Evolutionary conservation across 208 protist species (phyloP).

Genomic region (Borovskyia barvae): DNA sequence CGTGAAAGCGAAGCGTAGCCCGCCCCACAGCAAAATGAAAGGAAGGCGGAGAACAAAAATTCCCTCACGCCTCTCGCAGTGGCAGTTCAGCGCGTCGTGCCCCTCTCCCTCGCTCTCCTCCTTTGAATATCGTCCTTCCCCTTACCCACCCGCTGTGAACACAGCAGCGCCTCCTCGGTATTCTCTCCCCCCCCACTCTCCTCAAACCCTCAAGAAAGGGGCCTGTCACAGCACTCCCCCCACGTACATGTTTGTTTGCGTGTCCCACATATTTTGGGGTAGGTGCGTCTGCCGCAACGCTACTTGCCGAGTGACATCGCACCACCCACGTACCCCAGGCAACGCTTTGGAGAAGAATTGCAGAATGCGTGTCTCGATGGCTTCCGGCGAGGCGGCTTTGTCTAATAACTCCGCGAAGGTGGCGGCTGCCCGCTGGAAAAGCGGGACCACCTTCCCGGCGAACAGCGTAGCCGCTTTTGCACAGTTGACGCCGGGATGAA

Average conservation of each 20-base stretch:
- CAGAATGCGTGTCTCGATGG: constrained; percentile 21
- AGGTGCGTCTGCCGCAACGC: background rate
- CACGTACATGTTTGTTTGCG: constrained; percentile 50
- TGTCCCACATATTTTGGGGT: constrained; percentile 60
- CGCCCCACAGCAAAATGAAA: no score
- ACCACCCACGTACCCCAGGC: constrained; percentile 11
- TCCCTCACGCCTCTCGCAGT: no score
- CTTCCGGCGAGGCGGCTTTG: constrained; percentile 3
- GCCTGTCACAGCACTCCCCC: constrained; percentile 33
- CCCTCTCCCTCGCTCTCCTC: no score
- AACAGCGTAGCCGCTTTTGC: constrained; percentile 61
- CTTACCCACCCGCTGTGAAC: no score
- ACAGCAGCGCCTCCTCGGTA: no score
- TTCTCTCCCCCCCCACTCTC: background rate
- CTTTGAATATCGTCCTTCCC: no score
- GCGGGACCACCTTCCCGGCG: constrained; percentile 37
- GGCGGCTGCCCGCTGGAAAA: constrained; percentile 44
- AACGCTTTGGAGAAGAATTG: constrained; percentile 11
- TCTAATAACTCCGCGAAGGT: constrained; percentile 35
- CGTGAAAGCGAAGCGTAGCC: no score
- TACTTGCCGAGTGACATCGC: constrained; percentile 3
- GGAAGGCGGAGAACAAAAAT: no score
- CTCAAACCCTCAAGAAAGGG: background rate
- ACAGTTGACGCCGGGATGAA: constrained; percentile 61
- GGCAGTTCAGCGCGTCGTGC: no score